Evolutionary conservation across 2,329 filamentous ascomycete species (phyloP), one percentile per base, ranked within the genome.

Genomic region (Fusarium aywerte): DNA sequence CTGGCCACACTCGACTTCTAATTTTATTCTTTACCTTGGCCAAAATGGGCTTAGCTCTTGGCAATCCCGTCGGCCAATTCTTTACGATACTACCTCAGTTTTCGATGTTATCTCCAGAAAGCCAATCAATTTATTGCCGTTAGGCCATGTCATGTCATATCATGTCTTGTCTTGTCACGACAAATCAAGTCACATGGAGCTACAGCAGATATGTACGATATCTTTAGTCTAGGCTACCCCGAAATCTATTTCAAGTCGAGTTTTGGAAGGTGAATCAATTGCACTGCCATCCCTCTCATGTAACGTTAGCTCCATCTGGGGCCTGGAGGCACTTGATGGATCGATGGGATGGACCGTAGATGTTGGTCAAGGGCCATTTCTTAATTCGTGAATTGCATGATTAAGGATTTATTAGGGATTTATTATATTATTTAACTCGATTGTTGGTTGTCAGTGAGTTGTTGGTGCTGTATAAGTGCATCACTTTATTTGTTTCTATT

Each of bases 11-110:
- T 49, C 44, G 36, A 32, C 40, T 69, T 69, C 67, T 70, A 69
- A 69, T 69, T 69, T 69, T 70, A 65, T 31, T 53, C 51, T 38
- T 42, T 42, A 23, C 21, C 49, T 57, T 70, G 67, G 50, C 63
- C 59, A 38, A 52, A 36, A 54, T 57, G 31, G 55, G 67, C 23
- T 61, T 68, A 70, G 58, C 47, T 40, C 42, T 56, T 62, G 61
- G 52, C 48, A 45, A 25, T 43, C 38, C 43, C 43, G 27, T 59
- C 16, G 33, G 36, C 47, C 58, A 18, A 38, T 47, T 57, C 33
- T 40, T 38, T 45, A 20, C 23, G 8, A 48, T 48, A 27, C 40
- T 43, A 43, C 40, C 40, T 42, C 39, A 42, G 10, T 25, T 18
- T 42, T 11, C 16, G 21, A 27, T 25, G 16, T 47, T 27, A 45